Evolutionary conservation across 805 yeast species (phyloP), one percentile per base, ranked within the genome.

Genomic region (Teunomyces stri): DNA sequence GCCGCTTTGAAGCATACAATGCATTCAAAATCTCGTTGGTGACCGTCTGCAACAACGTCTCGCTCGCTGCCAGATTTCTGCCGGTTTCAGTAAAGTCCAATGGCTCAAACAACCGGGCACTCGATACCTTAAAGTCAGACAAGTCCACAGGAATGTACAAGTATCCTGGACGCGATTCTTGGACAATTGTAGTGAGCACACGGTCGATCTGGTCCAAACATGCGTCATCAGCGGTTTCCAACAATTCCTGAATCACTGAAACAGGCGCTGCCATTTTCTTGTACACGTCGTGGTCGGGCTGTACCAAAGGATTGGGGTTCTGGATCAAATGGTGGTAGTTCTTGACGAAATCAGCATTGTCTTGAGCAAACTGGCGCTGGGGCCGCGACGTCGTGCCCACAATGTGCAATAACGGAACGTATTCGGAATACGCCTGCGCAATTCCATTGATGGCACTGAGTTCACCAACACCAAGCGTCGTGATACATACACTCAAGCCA

Each of bases 381-480:
- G 52, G 52, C 7, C 58, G 50, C 13, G 66, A 53, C 2, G 67
- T 55, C 5, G 88, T 82, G 34, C 97, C 97, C 13, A 90, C 96
- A 53, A 90, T 83, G 66, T 89, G 96, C 48, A 89, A 70, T 2
- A 89, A 70, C 5, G 94, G 94, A 37, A 85, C 84, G 55, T 75
- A 79, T 67, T 89, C 97, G 29, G 96, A 86, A 69, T 78, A 85
- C 0, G 96, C 80, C 43, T 96, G 96, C 28, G 89, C 75, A 46
- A 88, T 70, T 42, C 95, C 96, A 66, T 89, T 89, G 51, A 89
- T 59, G 2, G 96, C 95, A 49, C 89, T 81, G 51, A 89, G 74
- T 63, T 89, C 96, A 48, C 97, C 97, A 13, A 89, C 97, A 43
- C 96, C 97, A 65, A 75, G 87, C 3, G 97, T 89, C 44, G 91